These are phyloP conservation scores for Aspergillus spinulosporus DNA, from an alignment of 2,329 filamentous ascomycete species.

Conservation along the genomic window DNA sequence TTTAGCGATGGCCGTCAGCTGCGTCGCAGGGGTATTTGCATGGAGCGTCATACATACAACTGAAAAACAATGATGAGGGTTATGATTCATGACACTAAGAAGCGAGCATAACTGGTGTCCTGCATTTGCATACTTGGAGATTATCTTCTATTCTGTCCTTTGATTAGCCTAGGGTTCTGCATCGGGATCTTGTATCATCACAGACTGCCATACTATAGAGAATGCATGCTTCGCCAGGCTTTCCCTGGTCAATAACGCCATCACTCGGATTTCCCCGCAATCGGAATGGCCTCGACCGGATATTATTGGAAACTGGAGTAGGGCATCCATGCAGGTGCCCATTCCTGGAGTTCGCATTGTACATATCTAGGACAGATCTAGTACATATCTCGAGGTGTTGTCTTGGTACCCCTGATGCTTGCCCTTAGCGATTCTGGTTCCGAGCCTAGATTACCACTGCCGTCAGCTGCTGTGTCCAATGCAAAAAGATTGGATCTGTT, in stretches of 20 bases:
- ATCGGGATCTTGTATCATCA: not conserved
- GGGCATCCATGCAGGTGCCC: constrained; percentile 1
- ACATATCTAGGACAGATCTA: no score
- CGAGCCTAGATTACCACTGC: no score
- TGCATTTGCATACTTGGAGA: not conserved
- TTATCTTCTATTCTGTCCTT: not conserved
- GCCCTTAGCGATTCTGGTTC: no score
- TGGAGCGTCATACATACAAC: constrained; percentile 2
- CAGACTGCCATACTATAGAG: not conserved
- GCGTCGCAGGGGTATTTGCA: constrained; percentile 5
- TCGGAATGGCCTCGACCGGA: not conserved
- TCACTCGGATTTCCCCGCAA: not conserved
- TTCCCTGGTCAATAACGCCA: not conserved
- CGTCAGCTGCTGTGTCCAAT: no score
- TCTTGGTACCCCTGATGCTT: no score
- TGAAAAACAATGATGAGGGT: not conserved
- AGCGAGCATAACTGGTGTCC: constrained; percentile 4
- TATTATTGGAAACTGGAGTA: not conserved
- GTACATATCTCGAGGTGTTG: no score
- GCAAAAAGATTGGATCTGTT: no score
- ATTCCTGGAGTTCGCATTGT: not conserved
- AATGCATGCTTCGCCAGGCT: not conserved
- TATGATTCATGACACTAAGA: not conserved
- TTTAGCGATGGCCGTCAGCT: constrained; percentile 3
- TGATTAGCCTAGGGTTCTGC: not conserved